Evolutionary conservation across 106 monocot genomes (phyloP), one percentile per base, ranked within the genome.

Genomic region (Posidonia australis): DNA sequence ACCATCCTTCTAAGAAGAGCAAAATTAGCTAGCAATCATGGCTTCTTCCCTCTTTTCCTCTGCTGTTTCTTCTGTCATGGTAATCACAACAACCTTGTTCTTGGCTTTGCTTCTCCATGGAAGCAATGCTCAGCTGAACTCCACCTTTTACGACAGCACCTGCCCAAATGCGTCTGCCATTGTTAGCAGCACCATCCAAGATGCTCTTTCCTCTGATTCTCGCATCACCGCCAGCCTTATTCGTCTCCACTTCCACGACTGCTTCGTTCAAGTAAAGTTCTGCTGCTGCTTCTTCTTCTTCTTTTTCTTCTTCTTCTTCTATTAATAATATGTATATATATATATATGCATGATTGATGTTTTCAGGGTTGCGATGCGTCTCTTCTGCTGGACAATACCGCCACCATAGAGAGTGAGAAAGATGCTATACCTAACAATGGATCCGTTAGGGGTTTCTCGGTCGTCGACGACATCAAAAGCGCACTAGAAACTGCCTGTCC

Each of bases 241-340:
- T 74, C 79, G 92, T 28, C 82, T 88, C 41, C 85, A 88, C 46
- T 92, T 92, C 74, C 92, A 92, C 59, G 92, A 92, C 46, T 92
- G 92, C 74, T 92, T 92, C 64, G 88, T 88, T 30, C 73, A 84
- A 23, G 86, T 86, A 51, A 9, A 7, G 10, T 46, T 13, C 24
- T 25, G 17, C 0, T 27, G 10, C 1, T 19, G 12, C 18, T 0
- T 24, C 0, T 6, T 58, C 58, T 58, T 7, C 7, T 20, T 58
- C 21, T 0, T n/a, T 22, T 3, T 44, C 21, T 31, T 20, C 20
- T 54, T 54, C 19, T 26, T 21, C 24, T 27, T 3, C 0, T 16
- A 14, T 0, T 57, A 5, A 5, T 14, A 28, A 26, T 28, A 27
- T 25, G 14, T 13, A 26, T 23, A 17, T 25, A 28, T 16, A 26